These are phyloP conservation scores for Shiraia sp. DNA, from an alignment of 2,329 filamentous ascomycete species.

Conservation along the genomic window DNA sequence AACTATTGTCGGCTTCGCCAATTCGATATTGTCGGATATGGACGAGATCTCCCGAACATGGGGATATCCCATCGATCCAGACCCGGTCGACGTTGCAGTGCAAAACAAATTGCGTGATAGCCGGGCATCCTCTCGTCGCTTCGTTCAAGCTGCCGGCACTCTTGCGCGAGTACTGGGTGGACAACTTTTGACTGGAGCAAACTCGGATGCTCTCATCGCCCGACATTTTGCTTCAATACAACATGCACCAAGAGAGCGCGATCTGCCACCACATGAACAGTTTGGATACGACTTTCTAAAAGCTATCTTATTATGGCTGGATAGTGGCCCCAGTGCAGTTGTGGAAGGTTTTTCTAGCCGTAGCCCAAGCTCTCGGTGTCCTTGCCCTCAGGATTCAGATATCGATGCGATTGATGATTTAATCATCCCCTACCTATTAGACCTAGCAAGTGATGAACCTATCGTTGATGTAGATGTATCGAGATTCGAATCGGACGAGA, in stretches of 20 bases:
- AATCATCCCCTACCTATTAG: conserved; percentile 63
- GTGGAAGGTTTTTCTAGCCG: conserved; percentile 60
- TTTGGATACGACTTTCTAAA: conserved; percentile 69
- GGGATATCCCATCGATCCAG: conserved; percentile 63
- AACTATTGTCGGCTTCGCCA: conserved; percentile 43
- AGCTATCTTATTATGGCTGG: conserved; percentile 65
- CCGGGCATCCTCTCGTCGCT: conserved; percentile 61
- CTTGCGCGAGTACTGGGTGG: conserved; percentile 61
- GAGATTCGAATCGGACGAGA: conserved; percentile 60
- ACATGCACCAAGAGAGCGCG: conserved; percentile 47
- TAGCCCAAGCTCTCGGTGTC: conserved; percentile 52
- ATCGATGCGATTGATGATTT: conserved; percentile 59
- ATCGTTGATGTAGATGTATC: conserved; percentile 62
- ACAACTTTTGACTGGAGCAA: conserved; percentile 50
- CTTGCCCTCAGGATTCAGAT: conserved; percentile 55
- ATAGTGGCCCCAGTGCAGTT: conserved; percentile 60
- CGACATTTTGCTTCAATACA: conserved; percentile 55
- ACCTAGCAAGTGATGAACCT: conserved; percentile 54
- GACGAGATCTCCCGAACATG: conserved; percentile 59
- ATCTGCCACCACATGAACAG: conserved; percentile 47
- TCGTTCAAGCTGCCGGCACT: conserved; percentile 65
- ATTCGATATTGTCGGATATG: conserved; percentile 58
- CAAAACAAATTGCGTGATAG: conserved; percentile 61
- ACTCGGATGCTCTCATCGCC: conserved; percentile 42
- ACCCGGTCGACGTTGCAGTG: conserved; percentile 54